A percentile compares a stretch with the other conserved stretches of the same genome.
Evolutionary conservation across 306 rosid species (phyloP).

Genomic region (Dalbergia oliveri): DNA sequence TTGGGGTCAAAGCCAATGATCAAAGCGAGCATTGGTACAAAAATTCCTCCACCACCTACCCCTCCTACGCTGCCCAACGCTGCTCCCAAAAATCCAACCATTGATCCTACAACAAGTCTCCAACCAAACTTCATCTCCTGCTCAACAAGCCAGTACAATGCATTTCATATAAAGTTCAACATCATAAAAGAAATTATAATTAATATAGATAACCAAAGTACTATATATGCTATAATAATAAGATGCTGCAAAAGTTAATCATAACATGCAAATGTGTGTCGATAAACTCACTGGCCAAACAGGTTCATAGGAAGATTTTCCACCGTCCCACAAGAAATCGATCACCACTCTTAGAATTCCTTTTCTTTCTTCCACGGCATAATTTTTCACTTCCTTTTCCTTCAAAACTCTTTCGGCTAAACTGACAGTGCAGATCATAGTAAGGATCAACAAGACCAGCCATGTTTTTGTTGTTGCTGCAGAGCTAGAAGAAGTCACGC

Average conservation of each 20-base stretch:
- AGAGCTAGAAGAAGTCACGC: constrained; percentile 37
- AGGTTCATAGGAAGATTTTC: constrained; percentile 65
- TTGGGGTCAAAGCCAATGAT: constrained; percentile 88
- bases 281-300: constrained; percentile 84
- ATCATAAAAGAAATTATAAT: constrained; percentile 2
- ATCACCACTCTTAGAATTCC: constrained; percentile 52
- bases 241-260: not conserved
- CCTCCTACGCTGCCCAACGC: constrained; percentile 93
- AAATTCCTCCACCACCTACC: constrained; percentile 93
- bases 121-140: constrained; percentile 89
- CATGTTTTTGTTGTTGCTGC: constrained; percentile 52
- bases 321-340: constrained; percentile 66
- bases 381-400: constrained; percentile 44
- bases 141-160: constrained; percentile 36
- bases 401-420: constrained; percentile 52
- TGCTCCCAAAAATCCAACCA: constrained; percentile 87
- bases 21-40: constrained; percentile 85
- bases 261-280: not conserved
- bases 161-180: constrained; percentile 33
- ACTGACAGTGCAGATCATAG: constrained; percentile 53
- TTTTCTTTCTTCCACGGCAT: constrained; percentile 33
- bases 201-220: not conserved
- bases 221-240: not conserved
- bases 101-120: constrained; percentile 73
- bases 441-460: constrained; percentile 52